Evolutionary conservation across 495 filamentous ascomycete species (phyloP).

Genomic region (Aspergillus cavernicola): DNA sequence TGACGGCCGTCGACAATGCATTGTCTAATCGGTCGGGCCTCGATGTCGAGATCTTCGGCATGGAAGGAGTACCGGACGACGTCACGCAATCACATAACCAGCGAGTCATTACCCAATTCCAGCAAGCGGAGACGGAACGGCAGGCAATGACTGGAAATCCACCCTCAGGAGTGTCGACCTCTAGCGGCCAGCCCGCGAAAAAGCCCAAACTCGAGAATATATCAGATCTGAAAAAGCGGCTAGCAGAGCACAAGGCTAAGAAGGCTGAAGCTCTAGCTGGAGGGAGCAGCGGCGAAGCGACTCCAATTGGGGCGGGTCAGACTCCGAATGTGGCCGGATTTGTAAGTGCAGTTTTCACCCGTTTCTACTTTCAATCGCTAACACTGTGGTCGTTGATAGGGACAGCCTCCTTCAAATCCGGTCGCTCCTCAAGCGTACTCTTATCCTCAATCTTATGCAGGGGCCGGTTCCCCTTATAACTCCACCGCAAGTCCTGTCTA

Average conservation of each 20-base stretch:
- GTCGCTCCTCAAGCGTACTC: constrained; percentile 27
- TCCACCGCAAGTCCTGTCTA: constrained; percentile 43
- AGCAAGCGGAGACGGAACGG: constrained; percentile 78
- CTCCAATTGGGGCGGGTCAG: constrained; percentile 51
- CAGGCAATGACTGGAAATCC: constrained; percentile 82
- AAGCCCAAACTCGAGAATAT: constrained; percentile 75
- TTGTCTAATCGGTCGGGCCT: constrained; percentile 75
- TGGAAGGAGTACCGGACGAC: constrained; percentile 93
- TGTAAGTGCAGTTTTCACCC: constrained; percentile 37
- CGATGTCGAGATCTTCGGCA: constrained; percentile 95
- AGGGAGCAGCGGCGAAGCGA: constrained; percentile 58
- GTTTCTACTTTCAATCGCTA: constrained; percentile 4
- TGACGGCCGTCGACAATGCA: constrained; percentile 85
- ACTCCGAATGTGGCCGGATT: constrained; percentile 52
- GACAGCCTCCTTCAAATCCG: constrained; percentile 26
- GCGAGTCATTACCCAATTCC: constrained; percentile 76
- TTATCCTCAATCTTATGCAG: constrained; percentile 38
- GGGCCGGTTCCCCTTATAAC: constrained; percentile 36
- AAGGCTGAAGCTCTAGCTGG: constrained; percentile 56
- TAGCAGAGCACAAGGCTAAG: constrained; percentile 76
- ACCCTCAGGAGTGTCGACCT: constrained; percentile 52
- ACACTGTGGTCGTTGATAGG: constrained; percentile 13
- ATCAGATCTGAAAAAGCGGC: constrained; percentile 74
- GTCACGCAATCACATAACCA: constrained; percentile 77
- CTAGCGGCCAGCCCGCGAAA: constrained; percentile 58